These are phyloP conservation scores for Xylaria bambusicola DNA, from an alignment of 495 filamentous ascomycete species.

Conservation along the genomic window DNA sequence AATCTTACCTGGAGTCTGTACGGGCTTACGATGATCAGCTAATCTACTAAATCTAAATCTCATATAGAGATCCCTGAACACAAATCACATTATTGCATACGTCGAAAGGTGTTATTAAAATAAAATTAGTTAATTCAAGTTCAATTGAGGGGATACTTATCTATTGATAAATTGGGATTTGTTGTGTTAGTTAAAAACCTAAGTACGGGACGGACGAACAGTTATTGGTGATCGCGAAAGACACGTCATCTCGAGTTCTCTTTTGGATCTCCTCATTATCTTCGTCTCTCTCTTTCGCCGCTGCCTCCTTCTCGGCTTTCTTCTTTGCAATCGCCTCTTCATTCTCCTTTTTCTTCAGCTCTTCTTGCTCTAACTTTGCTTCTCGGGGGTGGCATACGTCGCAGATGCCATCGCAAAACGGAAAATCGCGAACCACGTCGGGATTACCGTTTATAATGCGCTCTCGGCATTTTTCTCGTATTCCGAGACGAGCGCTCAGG, in stretches of 20 bases:
- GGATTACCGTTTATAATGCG: conserved; percentile 13
- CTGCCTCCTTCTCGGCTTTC: not conserved
- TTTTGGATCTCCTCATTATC: too few species aligned
- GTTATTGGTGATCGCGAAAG: too few species aligned
- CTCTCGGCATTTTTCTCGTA: conserved; percentile 1
- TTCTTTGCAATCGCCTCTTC: not conserved
- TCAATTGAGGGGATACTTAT: too few species aligned
- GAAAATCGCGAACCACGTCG: not conserved
- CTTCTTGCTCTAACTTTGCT: conserved; percentile 13
- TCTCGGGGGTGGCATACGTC: conserved; percentile 22
- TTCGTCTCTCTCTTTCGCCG: not conserved
- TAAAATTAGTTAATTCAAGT: too few species aligned
- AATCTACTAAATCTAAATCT: conserved; percentile 3
- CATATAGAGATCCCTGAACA: too few species aligned
- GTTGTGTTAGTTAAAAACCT: too few species aligned
- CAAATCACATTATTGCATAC: too few species aligned
- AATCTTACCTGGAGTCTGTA: conserved; percentile 44
- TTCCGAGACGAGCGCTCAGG: not conserved
- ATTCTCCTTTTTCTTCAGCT: conserved; percentile 6
- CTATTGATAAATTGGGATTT: too few species aligned
- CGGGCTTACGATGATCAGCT: conserved; percentile 50
- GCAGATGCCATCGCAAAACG: conserved; percentile 19
- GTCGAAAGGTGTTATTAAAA: too few species aligned
- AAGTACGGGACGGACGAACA: too few species aligned
- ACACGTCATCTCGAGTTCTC: too few species aligned